Base-by-base conservation (phyloP, 257 asterid species). In the Mentha longifolia region DNA sequence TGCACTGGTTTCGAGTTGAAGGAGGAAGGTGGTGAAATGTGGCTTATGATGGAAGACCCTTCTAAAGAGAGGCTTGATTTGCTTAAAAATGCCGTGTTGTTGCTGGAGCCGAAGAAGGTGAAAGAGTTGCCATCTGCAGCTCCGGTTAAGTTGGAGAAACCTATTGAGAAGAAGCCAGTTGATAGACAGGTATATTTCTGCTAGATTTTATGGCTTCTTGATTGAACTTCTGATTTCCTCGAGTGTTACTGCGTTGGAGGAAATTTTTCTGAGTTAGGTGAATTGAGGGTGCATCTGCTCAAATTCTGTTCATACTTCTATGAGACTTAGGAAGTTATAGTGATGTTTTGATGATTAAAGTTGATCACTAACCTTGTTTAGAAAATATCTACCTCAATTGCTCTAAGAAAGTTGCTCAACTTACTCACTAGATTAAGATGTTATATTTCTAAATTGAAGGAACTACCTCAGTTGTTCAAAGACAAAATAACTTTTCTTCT, bases 21-120 rank as follows among this genome's bases (percentile, higher is more conserved):
- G 75, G 97, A 92, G 70, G 99, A 92, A 68, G 74, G 65, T 67
- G 97, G 81, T 49, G 99, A 92, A 71, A 87, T 92, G 87, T 92
- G 96, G 95, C 88, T 89, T 46, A 78, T 77, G 45, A 92, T 92
- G 97, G 98, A 87, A 15, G 83, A 81, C 52, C 89, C 89, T 42
- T 82, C 89, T 7, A 79, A 77, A 74, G 85, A 83, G 62, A 65
- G 20, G 58, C 74, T 95, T 75, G 78, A 71, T 65, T 77, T 81
- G 81, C 63, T 90, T 49, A 83, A 78, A 78, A 82, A 77, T 65
- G 92, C 61, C 3, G 35, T 86, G 20, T 67, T 74, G 11, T 68
- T 92, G 74, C 72, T 95, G 79, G 99, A 84, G 75, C 88, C 81
- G 0, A 84, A 76, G 71, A 89, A 80, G 79, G 83, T 17, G 57